phyloP scores from a whole-genome alignment of 2,329 filamentous ascomycete species.

The Leptographium procerum region DNA sequence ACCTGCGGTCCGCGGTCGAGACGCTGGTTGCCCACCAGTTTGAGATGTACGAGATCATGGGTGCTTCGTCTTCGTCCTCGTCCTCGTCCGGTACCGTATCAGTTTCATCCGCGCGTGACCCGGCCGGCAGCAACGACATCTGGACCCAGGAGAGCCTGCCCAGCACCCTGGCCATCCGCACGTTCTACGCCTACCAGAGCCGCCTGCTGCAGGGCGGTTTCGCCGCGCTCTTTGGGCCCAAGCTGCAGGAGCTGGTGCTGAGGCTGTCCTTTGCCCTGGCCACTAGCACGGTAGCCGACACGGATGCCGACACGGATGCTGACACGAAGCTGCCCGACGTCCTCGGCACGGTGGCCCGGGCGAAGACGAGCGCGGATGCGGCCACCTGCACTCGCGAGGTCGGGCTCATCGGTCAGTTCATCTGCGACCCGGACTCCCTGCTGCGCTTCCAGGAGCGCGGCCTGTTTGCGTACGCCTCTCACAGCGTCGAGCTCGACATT shows the following conservation, averaged over 20 bases:
- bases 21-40: conserved; percentile 41
- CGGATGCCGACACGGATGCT: conserved; percentile 18
- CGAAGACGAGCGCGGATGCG: conserved; percentile 33
- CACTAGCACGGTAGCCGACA: too few species aligned
- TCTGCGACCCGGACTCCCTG: conserved; percentile 32
- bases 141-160: conserved; percentile 35
- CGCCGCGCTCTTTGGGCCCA: conserved; percentile 36
- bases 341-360: conserved; percentile 28
- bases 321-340: conserved; percentile 31
- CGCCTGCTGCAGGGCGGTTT: conserved; percentile 39
- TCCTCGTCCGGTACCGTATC: conserved; percentile 24
- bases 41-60: conserved; percentile 40
- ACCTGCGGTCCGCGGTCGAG: conserved; percentile 36
- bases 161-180: conserved; percentile 37
- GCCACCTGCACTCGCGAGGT: conserved; percentile 35
- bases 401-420: conserved; percentile 36
- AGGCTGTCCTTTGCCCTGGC: conserved; percentile 39
- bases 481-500: conserved; percentile 38
- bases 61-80: conserved; percentile 22
- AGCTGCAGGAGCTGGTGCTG: conserved; percentile 40
- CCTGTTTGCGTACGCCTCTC: conserved; percentile 37
- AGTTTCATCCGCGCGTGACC: conserved; percentile 4
- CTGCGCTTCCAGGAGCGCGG: conserved; percentile 38
- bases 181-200: conserved; percentile 41
- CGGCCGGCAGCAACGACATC: conserved; percentile 28